Base-by-base conservation (phyloP, 1,284 basidiomycete genomes). In the Sparassis latifolia region DNA sequence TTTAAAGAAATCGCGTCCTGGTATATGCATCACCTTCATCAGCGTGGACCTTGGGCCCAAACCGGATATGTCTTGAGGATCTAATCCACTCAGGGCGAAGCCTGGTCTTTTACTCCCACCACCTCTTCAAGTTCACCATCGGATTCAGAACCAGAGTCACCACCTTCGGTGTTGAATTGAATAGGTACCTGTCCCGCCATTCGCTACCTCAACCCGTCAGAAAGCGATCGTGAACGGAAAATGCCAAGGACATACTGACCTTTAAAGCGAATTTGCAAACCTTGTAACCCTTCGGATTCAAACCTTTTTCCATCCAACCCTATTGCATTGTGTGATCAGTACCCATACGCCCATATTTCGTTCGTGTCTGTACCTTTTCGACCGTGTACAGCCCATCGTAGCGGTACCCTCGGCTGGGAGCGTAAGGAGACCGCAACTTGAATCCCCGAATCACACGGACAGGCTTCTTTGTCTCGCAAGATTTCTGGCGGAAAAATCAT, bases 311-410 rank as follows among this genome's bases (percentile, higher is more conserved):
- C 65, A 75, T 74, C 85, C 85, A 89, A 2, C 78, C 81, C 86
- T 86, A 48, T 33, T 5, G 45, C 2, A 32, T 20, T 20, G 20
- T 12, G 33, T n/a, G 29, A 4, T 20, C 10, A 32, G 45, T 33
- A 27, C 35, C 7, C 20, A 20, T 20, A 20, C 20, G 20, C 20
- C 20, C 20, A 20, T 38, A 38, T 38, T 38, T 9, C n/a, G n/a
- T 38, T 12, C 39, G 38, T 28, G 48, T 47, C 10, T 56, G 44
- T 66, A 81, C 86, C 72, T 82, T 82, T 65, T 86, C 84, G 5
- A 90, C 85, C 2, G 64, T 69, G 62, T 94, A 94, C 31, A 94
- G 71, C 0, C 91, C 91, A 58, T 91, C 86, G 62, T 94, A 94
- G 7, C 90, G 82, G 61, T 92, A 93, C 12, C 87, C 88, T 73